phyloP scores from a whole-genome alignment of 345 rosid species.

The Rhizophora mangle region DNA sequence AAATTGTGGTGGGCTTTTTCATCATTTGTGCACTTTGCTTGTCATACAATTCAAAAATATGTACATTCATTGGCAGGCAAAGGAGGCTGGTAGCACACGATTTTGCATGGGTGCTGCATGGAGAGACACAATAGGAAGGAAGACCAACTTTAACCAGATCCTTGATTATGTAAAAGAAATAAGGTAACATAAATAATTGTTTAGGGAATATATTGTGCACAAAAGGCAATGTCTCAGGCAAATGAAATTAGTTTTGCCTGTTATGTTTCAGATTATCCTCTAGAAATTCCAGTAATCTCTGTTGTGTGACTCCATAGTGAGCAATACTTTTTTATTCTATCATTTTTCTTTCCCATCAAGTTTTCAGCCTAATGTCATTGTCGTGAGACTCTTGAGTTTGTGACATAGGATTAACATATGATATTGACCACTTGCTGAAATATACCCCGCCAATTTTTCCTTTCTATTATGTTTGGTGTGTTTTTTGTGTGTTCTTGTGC shows the following conservation, averaged over 20 bases:
- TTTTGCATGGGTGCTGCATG: conserved; percentile 99
- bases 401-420: not conserved
- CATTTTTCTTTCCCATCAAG: not conserved
- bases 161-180: conserved; percentile 93
- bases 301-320: too few species aligned
- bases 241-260: not conserved
- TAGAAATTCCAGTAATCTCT: not conserved
- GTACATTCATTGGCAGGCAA: conserved; percentile 57
- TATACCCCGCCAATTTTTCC: not conserved
- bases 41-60: not conserved
- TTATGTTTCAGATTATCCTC: not conserved
- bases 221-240: not conserved
- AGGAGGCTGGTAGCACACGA: conserved; percentile 97
- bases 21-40: not conserved
- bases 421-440: not conserved
- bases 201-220: conserved; percentile 2
- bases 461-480: not conserved
- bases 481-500: not conserved
- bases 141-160: conserved; percentile 80
- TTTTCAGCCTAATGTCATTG: not conserved
- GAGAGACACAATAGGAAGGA: conserved; percentile 94
- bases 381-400: not conserved
- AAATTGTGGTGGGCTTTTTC: not conserved
- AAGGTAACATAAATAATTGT: conserved; percentile 42
- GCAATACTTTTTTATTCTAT: not conserved